A percentile compares a stretch with the other conserved stretches of the same genome.
phyloP scores from a whole-genome alignment of 768 basidiomycete species.

The Rubroboletus pulcherrimus region DNA sequence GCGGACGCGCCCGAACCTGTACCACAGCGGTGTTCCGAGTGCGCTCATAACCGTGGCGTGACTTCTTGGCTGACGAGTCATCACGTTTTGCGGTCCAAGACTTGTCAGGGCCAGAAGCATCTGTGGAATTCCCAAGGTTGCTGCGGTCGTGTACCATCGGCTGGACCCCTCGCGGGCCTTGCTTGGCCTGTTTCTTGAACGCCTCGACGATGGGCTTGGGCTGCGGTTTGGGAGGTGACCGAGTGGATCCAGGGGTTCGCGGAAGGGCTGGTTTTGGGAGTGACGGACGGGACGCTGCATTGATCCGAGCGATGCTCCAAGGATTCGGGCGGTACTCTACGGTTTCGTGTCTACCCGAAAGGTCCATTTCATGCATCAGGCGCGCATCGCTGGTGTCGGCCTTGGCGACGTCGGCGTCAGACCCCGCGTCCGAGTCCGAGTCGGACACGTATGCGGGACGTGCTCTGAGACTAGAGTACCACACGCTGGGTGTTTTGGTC shows the following conservation, averaged over 20 bases:
- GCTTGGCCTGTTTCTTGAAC: conserved; percentile 42
- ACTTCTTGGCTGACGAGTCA: not conserved
- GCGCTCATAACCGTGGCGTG: not conserved
- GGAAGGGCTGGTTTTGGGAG: not conserved
- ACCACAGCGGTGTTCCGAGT: not conserved
- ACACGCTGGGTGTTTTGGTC: conserved; percentile 4
- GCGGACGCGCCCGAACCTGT: not conserved
- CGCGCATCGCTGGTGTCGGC: conserved; percentile 23
- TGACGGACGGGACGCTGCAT: conserved; percentile 54
- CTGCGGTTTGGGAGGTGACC: conserved; percentile 12
- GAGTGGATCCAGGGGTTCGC: not conserved
- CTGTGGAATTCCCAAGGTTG: not conserved
- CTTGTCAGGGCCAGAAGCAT: not conserved
- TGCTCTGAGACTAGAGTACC: conserved; percentile 30
- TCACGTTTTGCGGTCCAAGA: not conserved
- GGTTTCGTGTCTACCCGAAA: conserved; percentile 55
- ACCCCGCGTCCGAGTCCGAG: conserved; percentile 15
- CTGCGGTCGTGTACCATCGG: not conserved
- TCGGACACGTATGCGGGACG: conserved; percentile 7
- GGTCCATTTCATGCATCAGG: conserved; percentile 50
- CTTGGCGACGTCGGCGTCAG: not conserved
- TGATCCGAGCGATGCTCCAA: conserved; percentile 77
- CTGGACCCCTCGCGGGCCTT: not conserved
- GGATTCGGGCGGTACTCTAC: conserved; percentile 73
- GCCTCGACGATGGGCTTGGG: conserved; percentile 41